Evolutionary conservation across 2,329 filamentous ascomycete species (phyloP).

Genomic region (Chaetothyriales sp.): DNA sequence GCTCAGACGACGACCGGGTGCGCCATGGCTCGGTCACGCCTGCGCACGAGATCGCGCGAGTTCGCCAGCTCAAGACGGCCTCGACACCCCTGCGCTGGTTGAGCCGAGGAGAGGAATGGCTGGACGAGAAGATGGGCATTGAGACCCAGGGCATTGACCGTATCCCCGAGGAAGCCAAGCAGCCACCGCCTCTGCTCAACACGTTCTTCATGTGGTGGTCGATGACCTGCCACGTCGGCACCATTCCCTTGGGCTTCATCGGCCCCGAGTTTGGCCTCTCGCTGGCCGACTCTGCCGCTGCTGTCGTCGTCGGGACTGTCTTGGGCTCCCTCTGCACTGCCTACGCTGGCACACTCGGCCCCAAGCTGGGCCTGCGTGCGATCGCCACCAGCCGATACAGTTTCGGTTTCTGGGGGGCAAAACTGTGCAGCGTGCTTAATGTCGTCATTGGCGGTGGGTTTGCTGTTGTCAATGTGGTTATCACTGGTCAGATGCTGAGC

Average conservation of each 20-base stretch:
- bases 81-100: slow-evolving; percentile 11
- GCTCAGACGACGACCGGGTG: background rate
- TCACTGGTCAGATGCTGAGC: slow-evolving; percentile 22
- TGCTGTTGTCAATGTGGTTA: slow-evolving; percentile 22
- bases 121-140: slow-evolving; percentile 32
- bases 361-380: slow-evolving; percentile 24
- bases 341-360: slow-evolving; percentile 29
- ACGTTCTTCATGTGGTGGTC: slow-evolving; percentile 33
- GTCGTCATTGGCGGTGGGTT: slow-evolving; percentile 19
- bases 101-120: slow-evolving; percentile 23
- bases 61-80: slow-evolving; percentile 10
- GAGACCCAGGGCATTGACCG: slow-evolving; percentile 35
- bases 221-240: slow-evolving; percentile 28
- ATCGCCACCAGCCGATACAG: slow-evolving; percentile 19
- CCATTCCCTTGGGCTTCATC: slow-evolving; percentile 28
- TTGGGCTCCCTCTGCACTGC: slow-evolving; percentile 28
- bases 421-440: slow-evolving; percentile 20
- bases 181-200: slow-evolving; percentile 27
- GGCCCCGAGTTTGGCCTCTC: slow-evolving; percentile 35
- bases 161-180: slow-evolving; percentile 30
- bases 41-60: slow-evolving; percentile 9
- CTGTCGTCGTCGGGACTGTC: slow-evolving; percentile 27
- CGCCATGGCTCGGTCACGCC: slow-evolving; percentile 11
- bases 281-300: slow-evolving; percentile 29
- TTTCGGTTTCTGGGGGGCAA: slow-evolving; percentile 21